Conservation (phyloP, 2,329 filamentous ascomycete genomes). For the Capronia coronata region DNA sequence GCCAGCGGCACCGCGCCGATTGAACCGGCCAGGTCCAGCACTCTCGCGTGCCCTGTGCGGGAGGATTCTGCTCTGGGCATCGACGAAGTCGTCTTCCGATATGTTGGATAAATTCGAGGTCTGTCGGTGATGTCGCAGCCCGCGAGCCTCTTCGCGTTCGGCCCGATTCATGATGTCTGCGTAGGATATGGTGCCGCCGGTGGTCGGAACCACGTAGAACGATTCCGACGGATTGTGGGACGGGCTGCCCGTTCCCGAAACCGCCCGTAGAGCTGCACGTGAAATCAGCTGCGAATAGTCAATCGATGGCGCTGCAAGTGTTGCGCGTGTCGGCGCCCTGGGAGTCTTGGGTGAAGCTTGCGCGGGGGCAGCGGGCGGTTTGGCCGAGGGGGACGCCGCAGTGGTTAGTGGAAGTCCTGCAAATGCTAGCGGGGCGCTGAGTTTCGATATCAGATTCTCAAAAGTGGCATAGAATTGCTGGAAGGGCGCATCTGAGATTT, state of each 20-base stretch:
- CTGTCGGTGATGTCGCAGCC: slow-evolving; percentile 28
- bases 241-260: slow-evolving; percentile 61
- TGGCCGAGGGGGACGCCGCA: slow-evolving; percentile 26
- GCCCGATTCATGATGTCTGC: slow-evolving; percentile 69
- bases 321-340: slow-evolving; percentile 10
- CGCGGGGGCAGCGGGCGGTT: slow-evolving; percentile 14
- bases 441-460: slow-evolving; percentile 76
- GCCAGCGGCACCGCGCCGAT: slow-evolving; percentile 6
- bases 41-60: slow-evolving; percentile 34
- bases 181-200: slow-evolving; percentile 86
- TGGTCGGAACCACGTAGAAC: slow-evolving; percentile 91
- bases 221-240: slow-evolving; percentile 55
- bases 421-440: slow-evolving; percentile 87
- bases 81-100: slow-evolving; percentile 80
- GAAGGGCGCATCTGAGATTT: slow-evolving; percentile 66
- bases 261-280: slow-evolving; percentile 71
- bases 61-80: slow-evolving; percentile 62
- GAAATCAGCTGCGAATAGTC: slow-evolving; percentile 82
- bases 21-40: slow-evolving; percentile 18
- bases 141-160: slow-evolving; percentile 39
- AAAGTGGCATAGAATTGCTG: slow-evolving; percentile 88
- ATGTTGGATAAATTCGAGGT: slow-evolving; percentile 50
- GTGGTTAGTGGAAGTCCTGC: slow-evolving; percentile 73
- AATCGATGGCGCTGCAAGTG: slow-evolving; percentile 45
- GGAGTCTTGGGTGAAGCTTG: slow-evolving; percentile 9